Conservation (phyloP, 2,329 filamentous ascomycete genomes). For the Beauveria pseudobassiana region DNA sequence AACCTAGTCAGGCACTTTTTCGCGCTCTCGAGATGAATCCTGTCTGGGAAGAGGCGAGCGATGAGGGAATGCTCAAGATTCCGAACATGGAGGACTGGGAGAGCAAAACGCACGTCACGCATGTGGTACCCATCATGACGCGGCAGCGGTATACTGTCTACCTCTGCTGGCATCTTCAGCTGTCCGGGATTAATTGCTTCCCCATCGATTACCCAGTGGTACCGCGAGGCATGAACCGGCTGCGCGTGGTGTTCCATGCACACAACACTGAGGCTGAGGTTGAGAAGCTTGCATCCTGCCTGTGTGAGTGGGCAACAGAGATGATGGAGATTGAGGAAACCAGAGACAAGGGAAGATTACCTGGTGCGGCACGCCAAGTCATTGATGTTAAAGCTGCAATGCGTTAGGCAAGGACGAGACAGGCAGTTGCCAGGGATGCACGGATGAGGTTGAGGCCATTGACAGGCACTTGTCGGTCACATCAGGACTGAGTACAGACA, state of each 20-base stretch:
- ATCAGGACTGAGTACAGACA: too few relatives aligned
- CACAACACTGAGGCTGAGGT: slow-evolving; percentile 30
- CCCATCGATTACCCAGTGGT: slow-evolving; percentile 33
- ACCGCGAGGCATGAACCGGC: slow-evolving; percentile 28
- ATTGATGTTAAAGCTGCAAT: neutral
- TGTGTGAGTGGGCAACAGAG: neutral
- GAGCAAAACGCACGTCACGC: slow-evolving; percentile 17
- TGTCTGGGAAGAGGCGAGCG: slow-evolving; percentile 17
- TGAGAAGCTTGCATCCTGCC: slow-evolving; percentile 9
- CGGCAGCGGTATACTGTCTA: slow-evolving; percentile 18
- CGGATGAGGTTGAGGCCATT: neutral
- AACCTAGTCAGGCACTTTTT: slow-evolving; percentile 22
- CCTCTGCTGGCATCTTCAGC: slow-evolving; percentile 20
- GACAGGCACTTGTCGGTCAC: neutral
- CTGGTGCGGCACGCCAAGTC: slow-evolving; percentile 1
- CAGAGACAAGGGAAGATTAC: neutral
- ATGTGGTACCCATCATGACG: slow-evolving; percentile 24
- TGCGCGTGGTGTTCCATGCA: slow-evolving; percentile 34
- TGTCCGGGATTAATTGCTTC: slow-evolving; percentile 16
- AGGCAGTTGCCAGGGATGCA: neutral
- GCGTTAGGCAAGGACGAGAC: neutral
- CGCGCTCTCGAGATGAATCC: slow-evolving; percentile 17
- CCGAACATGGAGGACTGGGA: slow-evolving; percentile 23
- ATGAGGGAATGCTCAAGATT: slow-evolving; percentile 21
- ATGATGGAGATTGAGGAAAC: slow-evolving; percentile 3